Percentiles rank a stretch among this genome's conserved stretches.
These are phyloP conservation scores for Chrysophaeum taylorii DNA, from an alignment of 352 stramenopile genomes.

Conservation along the genomic window DNA sequence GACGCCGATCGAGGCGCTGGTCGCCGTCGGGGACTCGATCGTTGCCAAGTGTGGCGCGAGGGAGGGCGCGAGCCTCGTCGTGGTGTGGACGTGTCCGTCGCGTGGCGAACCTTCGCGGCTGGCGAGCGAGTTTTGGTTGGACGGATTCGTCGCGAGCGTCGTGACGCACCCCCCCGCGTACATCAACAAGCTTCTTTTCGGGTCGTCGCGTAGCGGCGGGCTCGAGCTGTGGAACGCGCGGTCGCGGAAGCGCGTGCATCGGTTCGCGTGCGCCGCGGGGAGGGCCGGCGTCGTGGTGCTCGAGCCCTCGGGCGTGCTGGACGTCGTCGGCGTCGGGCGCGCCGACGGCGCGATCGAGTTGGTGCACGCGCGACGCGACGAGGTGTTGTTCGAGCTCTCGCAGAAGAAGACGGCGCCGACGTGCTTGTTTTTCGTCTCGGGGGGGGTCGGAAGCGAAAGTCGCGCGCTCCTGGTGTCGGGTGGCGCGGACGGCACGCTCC, in stretches of 20 bases:
- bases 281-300: constrained; percentile 59
- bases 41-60: background rate
- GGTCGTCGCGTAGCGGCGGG: constrained; percentile 51
- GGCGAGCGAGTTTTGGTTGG: background rate
- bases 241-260: constrained; percentile 67
- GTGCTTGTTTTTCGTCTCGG: no score
- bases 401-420: no score
- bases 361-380: constrained; percentile 45
- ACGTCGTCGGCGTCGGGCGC: constrained; percentile 62
- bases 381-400: no score
- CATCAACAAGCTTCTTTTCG: constrained; percentile 75
- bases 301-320: constrained; percentile 56
- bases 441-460: background rate
- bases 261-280: constrained; percentile 60
- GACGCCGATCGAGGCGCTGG: background rate
- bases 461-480: constrained; percentile 27
- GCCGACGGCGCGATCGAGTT: constrained; percentile 26
- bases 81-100: background rate
- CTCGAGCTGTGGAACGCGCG: constrained; percentile 71
- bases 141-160: constrained; percentile 8
- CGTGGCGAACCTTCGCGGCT: background rate
- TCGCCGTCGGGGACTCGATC: background rate
- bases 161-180: constrained; percentile 73
- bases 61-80: background rate
- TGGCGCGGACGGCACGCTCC: constrained; percentile 55